Evolutionary conservation across 2,329 filamentous ascomycete genomes (phyloP).

Genomic region (Penicillium sp.): DNA sequence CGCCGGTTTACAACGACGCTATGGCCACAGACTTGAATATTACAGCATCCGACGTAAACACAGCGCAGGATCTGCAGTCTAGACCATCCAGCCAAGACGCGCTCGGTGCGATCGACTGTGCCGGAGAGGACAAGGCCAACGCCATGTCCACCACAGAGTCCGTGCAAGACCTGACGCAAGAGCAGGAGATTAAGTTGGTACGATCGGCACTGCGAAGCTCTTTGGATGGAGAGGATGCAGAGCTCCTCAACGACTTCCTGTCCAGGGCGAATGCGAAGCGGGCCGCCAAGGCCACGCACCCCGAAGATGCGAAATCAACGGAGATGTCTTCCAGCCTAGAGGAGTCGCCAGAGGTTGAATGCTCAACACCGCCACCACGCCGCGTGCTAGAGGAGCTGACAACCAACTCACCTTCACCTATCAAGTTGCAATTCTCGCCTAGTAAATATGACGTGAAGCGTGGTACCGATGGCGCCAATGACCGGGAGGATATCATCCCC

Average conservation of each 20-base stretch:
- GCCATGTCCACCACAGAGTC: constrained; percentile 14
- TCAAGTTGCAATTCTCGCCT: constrained; percentile 30
- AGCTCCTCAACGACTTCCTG: constrained; percentile 41
- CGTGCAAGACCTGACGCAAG: constrained; percentile 28
- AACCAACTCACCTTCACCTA: constrained; percentile 40
- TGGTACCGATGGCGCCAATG: constrained; percentile 6
- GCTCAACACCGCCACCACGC: constrained; percentile 33
- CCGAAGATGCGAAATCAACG: constrained; percentile 19
- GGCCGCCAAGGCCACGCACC: constrained; percentile 33
- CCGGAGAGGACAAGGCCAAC: neutral
- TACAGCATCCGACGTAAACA: constrained; percentile 8
- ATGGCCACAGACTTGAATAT: neutral
- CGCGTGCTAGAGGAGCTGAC: constrained; percentile 38
- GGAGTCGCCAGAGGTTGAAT: constrained; percentile 20
- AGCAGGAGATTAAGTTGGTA: constrained; percentile 34
- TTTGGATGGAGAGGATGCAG: constrained; percentile 40
- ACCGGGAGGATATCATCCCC: constrained; percentile 12
- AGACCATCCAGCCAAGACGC: constrained; percentile 5
- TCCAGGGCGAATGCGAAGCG: constrained; percentile 44
- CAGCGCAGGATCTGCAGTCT: constrained; percentile 13
- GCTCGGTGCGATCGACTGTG: neutral
- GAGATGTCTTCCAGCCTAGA: constrained; percentile 16
- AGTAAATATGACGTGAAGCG: constrained; percentile 24
- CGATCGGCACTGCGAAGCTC: constrained; percentile 39
- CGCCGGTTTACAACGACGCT: constrained; percentile 13